Evolutionary conservation across 2,329 filamentous ascomycete species (phyloP), one percentile per base, ranked within the genome.

Genomic region (Scedosporium dehoogii): DNA sequence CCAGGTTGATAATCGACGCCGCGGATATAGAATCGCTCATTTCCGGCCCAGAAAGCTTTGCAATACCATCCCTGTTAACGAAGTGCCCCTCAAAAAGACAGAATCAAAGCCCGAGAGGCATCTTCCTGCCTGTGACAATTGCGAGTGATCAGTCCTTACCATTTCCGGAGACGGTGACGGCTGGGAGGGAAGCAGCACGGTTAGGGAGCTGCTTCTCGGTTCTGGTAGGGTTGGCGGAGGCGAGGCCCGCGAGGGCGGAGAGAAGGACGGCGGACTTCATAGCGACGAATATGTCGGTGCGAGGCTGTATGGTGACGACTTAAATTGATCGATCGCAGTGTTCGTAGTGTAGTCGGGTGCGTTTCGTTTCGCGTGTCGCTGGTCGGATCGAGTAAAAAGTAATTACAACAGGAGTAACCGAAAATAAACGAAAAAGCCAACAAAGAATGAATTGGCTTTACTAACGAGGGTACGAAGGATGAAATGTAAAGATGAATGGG

Each of bases 1-100:
- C 82, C 83, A n/a, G 83, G 83, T 72, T 85, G 83, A 73, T 85
- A 86, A 74, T 85, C 83, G 58, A 85, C 79, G 65, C 83, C 83
- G 29, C 83, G 81, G 63, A 86, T 69, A 68, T 84, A 85, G 76
- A 85, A 86, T 64, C 83, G 81, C 6, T 76, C 71, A 62, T 75
- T 74, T 65, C 76, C 80, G 51, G 77, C 67, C 75, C 77, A 85
- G 77, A 85, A 85, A 60, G 83, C 83, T 85, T 62, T 14, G 18
- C 59, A 10, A 10, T 6, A 27, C 18, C 29, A 33, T 38, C 1
- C 7, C 14, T 46, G 33, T 53, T 33, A 33, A 33, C 44, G n/a
- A 53, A 7, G 3, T n/a, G 27, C 56, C 41, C 12, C 21, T 16
- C 42, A 3, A 10, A 4, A 38, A 38, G 12, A 3, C 10, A 12